A percentile compares a stretch with the other conserved stretches of the same genome.
These are phyloP conservation scores for Talinum fruticosum DNA, from an alignment of 148 eudicot species.

Conservation along the genomic window DNA sequence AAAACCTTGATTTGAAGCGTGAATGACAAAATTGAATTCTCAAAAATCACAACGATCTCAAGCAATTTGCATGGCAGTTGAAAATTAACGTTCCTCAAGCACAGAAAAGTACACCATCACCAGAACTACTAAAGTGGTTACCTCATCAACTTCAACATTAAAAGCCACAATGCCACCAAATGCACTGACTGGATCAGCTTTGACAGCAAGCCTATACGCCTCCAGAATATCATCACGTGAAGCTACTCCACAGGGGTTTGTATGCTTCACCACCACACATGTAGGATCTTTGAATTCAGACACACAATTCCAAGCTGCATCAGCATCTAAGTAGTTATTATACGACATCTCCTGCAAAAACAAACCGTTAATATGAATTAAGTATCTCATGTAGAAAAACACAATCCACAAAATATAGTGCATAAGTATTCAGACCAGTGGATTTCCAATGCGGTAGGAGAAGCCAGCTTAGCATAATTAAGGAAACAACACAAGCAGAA, in stretches of 20 bases:
- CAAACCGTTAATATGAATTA: not conserved
- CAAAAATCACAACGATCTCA: not conserved
- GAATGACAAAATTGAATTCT: not conserved
- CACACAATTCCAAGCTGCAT: slow-evolving; percentile 99
- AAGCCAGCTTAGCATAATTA: not conserved
- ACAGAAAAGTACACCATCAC: not conserved
- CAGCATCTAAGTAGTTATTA: slow-evolving; percentile 96
- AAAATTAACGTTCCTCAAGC: too few species aligned
- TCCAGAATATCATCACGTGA: slow-evolving; percentile 81
- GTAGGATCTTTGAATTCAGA: slow-evolving; percentile 86
- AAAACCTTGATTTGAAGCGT: not conserved
- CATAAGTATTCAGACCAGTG: not conserved
- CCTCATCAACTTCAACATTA: slow-evolving; percentile 93
- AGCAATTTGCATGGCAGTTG: not conserved
- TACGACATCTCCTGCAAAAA: slow-evolving; percentile 94
- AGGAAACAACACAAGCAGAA: not conserved
- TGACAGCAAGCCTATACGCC: slow-evolving; percentile 88
- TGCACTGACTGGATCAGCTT: slow-evolving; percentile 95
- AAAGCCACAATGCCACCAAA: slow-evolving; percentile 99
- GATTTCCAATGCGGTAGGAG: not conserved
- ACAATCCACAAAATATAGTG: not conserved
- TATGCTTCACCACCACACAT: slow-evolving; percentile 95
- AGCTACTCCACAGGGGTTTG: slow-evolving; percentile 99
- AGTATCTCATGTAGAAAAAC: not conserved
- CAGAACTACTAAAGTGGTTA: slow-evolving; percentile 22